Percentiles rank a stretch among this genome's conserved stretches.
Evolutionary conservation across 2,329 filamentous ascomycete genomes (phyloP).

Genomic region (Helotiales sp.): DNA sequence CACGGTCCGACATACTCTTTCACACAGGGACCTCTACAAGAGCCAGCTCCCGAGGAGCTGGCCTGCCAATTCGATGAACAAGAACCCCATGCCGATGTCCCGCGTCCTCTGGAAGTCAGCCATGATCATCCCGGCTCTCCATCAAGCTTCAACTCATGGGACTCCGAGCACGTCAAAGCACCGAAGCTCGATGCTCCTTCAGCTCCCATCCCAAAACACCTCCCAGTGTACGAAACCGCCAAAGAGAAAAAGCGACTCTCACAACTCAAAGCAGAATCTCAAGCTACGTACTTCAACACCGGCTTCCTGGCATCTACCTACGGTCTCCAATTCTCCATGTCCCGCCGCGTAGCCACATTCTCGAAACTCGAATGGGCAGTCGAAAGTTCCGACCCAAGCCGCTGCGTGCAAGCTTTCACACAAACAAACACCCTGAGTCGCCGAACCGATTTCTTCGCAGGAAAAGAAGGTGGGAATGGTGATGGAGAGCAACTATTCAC

Average conservation of each 20-base stretch:
- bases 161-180: neutral
- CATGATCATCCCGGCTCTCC: no score
- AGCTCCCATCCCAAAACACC: neutral
- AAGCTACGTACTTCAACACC: slow-evolving; percentile 2
- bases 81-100: neutral
- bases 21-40: neutral
- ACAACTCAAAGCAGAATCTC: neutral
- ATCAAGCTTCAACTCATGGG: no score
- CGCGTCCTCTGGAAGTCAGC: neutral
- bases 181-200: neutral
- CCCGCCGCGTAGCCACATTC: slow-evolving; percentile 8
- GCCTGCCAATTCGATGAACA: neutral
- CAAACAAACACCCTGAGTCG: slow-evolving; percentile 15
- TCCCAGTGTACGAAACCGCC: neutral
- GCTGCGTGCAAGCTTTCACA: slow-evolving; percentile 5
- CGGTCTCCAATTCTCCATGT: slow-evolving; percentile 19
- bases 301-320: slow-evolving; percentile 9
- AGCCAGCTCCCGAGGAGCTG: neutral
- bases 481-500: slow-evolving; percentile 14
- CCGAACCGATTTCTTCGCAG: slow-evolving; percentile 6
- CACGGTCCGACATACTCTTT: neutral
- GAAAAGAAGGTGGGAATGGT: slow-evolving; percentile 8
- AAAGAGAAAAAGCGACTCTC: neutral
- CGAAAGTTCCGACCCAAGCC: slow-evolving; percentile 1
- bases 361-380: slow-evolving; percentile 19